A percentile compares a stretch with the other conserved stretches of the same genome.
Conservation (phyloP, 1,284 basidiomycete species). For the Hemileia vastatrix region DNA sequence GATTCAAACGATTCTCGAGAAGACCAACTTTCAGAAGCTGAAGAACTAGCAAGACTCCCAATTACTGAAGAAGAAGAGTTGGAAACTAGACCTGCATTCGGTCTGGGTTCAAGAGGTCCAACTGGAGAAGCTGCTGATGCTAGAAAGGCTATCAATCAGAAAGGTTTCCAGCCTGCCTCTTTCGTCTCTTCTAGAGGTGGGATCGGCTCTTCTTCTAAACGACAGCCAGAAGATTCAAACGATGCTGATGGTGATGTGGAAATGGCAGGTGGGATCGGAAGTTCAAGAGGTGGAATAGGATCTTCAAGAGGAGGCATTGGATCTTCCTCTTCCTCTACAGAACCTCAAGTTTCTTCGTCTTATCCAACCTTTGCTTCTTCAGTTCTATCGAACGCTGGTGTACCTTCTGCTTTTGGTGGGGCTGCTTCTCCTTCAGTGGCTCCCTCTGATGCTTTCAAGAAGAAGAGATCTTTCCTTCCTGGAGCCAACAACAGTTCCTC, state of each 20-base stretch:
- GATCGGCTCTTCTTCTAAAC: conserved; percentile 3
- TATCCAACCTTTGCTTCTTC: neutral
- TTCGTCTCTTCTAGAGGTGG: conserved; percentile 15
- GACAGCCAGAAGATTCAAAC: neutral
- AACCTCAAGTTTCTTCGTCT: conserved; percentile 7
- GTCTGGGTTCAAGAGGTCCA: neutral
- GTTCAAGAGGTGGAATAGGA: conserved; percentile 25
- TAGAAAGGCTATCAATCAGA: neutral
- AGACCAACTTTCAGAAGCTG: neutral
- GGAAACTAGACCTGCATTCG: neutral
- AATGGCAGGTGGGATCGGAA: conserved; percentile 6
- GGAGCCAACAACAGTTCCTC: conserved; percentile 50
- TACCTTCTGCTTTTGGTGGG: conserved; percentile 24
- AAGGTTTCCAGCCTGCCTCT: neutral
- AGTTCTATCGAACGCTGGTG: conserved; percentile 20
- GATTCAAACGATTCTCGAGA: neutral
- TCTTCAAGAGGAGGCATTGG: conserved; percentile 27
- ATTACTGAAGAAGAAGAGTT: conserved; percentile 11
- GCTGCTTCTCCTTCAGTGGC: conserved; percentile 15
- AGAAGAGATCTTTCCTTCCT: conserved; percentile 18
- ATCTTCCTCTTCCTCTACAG: conserved; percentile 12
- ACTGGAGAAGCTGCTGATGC: neutral
- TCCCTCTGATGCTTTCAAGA: conserved; percentile 26
- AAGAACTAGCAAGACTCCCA: conserved; percentile 1
- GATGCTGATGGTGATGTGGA: neutral